Evolutionary conservation across 1,284 basidiomycete genomes (phyloP), one percentile per base, ranked within the genome.

Genomic region (Ustilago esculenta): DNA sequence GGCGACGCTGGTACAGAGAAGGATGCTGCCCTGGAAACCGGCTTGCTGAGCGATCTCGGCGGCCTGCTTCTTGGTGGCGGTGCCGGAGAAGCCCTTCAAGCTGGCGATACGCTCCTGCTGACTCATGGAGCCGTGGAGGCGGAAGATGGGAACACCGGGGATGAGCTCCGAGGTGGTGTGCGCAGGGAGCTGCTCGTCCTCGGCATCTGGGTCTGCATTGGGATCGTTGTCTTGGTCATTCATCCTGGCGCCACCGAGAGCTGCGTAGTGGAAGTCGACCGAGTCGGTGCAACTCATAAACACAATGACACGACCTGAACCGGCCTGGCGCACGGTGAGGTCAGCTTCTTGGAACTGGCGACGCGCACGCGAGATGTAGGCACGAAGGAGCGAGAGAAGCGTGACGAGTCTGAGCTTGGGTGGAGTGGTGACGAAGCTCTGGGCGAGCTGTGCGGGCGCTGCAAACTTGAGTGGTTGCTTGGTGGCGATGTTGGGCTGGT

Each of bases 251-350:
- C 89, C 88, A 1, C 90, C 91, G 0, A 98, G 84, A n/a, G 97
- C 85, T 42, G 87, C 87, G 91, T 92, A 98, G 81, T 97, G 93
- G 80, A 94, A 98, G 82, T 99, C 95, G 29, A 99, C 96, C 1
- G 93, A 92, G 82, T 98, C 94, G 3, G 94, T 98, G 75, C 94
- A 98, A 75, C 90, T 94, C 60, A 98, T 85, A 83, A 99, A 99
- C 5, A 98, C 93, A 49, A 99, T 93, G 39, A 97, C 88, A 71
- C 86, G 85, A 1, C 70, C 56, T 0, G 84, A 82, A 17, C 74
- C 73, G 4, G 74, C 77, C 17, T 79, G 75, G 21, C 35, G 44
- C 15, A 54, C 24, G 17, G 37, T n/a, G 12, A 23, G 15, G n/a
- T 54, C 36, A 5, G 45, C 49, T 2, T 52, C 54, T 34, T 81